Percentiles rank a stretch among this genome's conserved stretches.
These are phyloP conservation scores for Candida labiduridarum DNA, from an alignment of 1,139 yeast genomes.

Conservation along the genomic window DNA sequence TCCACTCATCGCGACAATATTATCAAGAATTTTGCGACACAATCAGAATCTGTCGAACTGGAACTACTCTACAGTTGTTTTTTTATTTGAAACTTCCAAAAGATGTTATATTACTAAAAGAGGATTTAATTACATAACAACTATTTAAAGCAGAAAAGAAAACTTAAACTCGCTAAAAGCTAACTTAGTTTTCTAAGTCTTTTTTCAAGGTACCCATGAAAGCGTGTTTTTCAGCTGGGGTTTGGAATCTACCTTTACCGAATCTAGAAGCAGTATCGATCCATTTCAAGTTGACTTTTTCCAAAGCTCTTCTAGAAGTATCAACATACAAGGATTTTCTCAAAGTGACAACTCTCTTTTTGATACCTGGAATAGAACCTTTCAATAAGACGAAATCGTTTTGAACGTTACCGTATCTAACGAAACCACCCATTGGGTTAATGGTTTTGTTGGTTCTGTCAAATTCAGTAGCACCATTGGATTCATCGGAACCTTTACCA, in stretches of 20 bases:
- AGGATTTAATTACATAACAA: background rate
- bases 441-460: constrained; percentile 99
- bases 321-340: constrained; percentile 98
- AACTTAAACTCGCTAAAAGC: no score
- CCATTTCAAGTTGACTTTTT: constrained; percentile 97
- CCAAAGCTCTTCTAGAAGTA: constrained; percentile 97
- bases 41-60: no score
- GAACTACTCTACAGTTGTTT: no score
- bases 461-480: constrained; percentile 93
- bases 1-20: no score
- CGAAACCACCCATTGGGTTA: constrained; percentile 99
- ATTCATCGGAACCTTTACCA: constrained; percentile 94
- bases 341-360: constrained; percentile 98
- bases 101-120: background rate
- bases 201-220: constrained; percentile 99
- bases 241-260: constrained; percentile 99
- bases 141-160: no score
- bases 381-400: constrained; percentile 96
- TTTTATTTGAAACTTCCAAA: no score
- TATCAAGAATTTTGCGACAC: no score
- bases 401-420: constrained; percentile 97
- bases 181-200: constrained; percentile 54
- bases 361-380: constrained; percentile 99
- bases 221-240: constrained; percentile 99
- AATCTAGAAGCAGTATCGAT: constrained; percentile 99